These are phyloP conservation scores for Aureobasidium vineae DNA, from an alignment of 2,329 filamentous ascomycete genomes.

Conservation along the genomic window DNA sequence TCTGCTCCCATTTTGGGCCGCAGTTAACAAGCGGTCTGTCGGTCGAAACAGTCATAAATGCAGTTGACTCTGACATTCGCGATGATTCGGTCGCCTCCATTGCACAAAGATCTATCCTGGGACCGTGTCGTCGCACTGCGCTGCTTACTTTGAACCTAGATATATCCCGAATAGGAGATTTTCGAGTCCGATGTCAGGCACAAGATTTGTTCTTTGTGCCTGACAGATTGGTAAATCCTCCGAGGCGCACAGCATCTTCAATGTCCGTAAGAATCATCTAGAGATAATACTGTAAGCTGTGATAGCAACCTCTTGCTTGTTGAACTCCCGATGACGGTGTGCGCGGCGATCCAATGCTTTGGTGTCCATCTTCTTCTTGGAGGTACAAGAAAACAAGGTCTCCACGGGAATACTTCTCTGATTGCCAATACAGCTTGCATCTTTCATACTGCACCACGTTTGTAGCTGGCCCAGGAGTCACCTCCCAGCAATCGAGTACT, in stretches of 20 bases:
- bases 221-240: constrained; percentile 2
- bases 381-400: neutral
- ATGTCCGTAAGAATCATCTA: neutral
- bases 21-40: neutral
- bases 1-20: neutral
- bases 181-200: constrained; percentile 9
- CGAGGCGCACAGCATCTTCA: constrained; percentile 6
- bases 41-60: neutral
- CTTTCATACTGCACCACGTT: constrained; percentile 15
- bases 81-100: neutral
- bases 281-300: neutral
- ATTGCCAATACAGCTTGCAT: constrained; percentile 24
- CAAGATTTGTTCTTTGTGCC: constrained; percentile 8
- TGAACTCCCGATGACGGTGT: neutral
- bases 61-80: neutral
- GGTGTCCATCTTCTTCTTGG: neutral
- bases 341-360: constrained; percentile 1
- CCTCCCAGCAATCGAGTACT: neutral
- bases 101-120: constrained; percentile 7
- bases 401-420: neutral
- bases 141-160: constrained; percentile 1
- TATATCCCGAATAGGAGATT: neutral
- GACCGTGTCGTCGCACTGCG: neutral
- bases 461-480: neutral
- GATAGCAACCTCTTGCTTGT: neutral